Base-by-base conservation (phyloP, 2,329 filamentous ascomycete genomes). In the Xylogone sp. region DNA sequence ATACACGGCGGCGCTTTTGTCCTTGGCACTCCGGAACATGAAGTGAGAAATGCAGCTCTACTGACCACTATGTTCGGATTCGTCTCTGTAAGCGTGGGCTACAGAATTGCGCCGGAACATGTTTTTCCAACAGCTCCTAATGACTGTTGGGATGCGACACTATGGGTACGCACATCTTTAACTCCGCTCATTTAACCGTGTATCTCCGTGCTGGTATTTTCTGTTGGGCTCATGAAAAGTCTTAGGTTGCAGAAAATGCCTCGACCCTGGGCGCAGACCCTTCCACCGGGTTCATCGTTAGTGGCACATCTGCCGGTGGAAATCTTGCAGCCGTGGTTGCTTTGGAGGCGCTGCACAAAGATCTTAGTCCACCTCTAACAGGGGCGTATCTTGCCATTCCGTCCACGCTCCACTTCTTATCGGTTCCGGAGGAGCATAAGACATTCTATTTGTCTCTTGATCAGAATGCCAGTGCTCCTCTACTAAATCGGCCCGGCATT, bases 251-350 rank as follows among this genome's bases (percentile, higher is more conserved):
- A 8, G 27, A 31, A 31, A 31, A 65, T 31, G 68, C 68, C 12
- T 54, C 64, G 13, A 72, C 77, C 50, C 71, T 73, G 18, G 34
- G 59, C 7, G 27, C 27, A 21, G 50, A 63, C 51, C 68, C 72
- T 0, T 61, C 64, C 3, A 65, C 65, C 12, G 76, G 75, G 0
- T 78, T 79, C 54, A 54, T 80, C 18, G 51, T 78, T 10, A 75
- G 75, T 16, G 76, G 77, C 1, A 68, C 69, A 1, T 77, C 73
- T 12, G 75, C 77, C 3, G 74, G 74, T n/a, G 73, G 66, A 12
- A 71, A 71, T 46, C 64, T 75, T 21, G 53, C 66, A 3, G 67
- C 71, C 2, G 67, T 71, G 1, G 55, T 71, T 2, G 62, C 67
- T 3, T 73, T 73, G 53, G 63, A 71, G 1, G 68, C 69, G 1